These are phyloP conservation scores for Haematococcus sp. DNA, from an alignment of 139 green algal genomes.

Conservation along the genomic window DNA sequence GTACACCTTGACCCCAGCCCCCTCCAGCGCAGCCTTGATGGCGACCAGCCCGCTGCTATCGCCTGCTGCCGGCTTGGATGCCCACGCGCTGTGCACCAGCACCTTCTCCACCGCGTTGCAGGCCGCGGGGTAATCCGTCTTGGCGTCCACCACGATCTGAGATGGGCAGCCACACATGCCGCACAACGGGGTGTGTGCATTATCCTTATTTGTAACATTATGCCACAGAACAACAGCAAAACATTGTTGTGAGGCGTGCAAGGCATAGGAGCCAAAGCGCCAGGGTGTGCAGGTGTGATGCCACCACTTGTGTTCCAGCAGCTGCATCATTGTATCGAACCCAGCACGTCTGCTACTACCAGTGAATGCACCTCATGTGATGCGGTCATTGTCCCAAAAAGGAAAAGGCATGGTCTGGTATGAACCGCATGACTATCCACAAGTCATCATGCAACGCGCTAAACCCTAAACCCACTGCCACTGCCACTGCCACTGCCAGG, in stretches of 20 bases:
- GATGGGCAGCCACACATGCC: conserved; percentile 58
- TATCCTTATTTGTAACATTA: background rate
- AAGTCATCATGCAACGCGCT: background rate
- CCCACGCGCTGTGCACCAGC: conserved; percentile 27
- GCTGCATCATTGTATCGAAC: too few species aligned
- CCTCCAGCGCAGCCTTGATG: conserved; percentile 16
- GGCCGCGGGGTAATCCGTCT: conserved; percentile 96
- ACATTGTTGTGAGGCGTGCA: background rate
- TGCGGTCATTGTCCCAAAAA: too few species aligned
- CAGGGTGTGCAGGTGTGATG: too few species aligned
- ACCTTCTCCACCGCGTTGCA: conserved; percentile 98
- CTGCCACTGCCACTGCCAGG: background rate
- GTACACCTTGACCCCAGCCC: conserved; percentile 34
- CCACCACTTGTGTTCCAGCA: too few species aligned
- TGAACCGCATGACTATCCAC: too few species aligned
- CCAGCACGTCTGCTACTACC: too few species aligned
- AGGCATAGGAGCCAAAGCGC: too few species aligned
- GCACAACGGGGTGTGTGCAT: background rate
- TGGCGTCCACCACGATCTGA: conserved; percentile 80
- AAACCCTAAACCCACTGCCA: too few species aligned
- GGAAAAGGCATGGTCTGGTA: too few species aligned
- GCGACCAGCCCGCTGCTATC: background rate
- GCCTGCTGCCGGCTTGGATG: conserved; percentile 15
- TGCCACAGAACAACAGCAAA: too few species aligned
- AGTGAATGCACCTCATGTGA: too few species aligned